These are phyloP conservation scores for Heliocybe sulcata DNA, from an alignment of 1,284 basidiomycete genomes.

Conservation along the genomic window DNA sequence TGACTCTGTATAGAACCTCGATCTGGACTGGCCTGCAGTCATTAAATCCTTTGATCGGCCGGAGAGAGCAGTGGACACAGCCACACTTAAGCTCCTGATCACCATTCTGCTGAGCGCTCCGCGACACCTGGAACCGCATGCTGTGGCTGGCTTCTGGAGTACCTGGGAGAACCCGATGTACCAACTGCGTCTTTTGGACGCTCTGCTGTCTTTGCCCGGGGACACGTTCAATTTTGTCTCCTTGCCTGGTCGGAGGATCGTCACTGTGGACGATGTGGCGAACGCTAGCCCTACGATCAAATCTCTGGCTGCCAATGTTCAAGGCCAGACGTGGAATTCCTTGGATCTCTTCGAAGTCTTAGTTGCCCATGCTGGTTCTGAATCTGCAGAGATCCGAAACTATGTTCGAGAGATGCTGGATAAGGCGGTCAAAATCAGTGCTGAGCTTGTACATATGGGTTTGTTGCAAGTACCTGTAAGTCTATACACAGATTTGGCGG, in stretches of 20 bases:
- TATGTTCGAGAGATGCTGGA: constrained; percentile 87
- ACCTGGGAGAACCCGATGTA: constrained; percentile 82
- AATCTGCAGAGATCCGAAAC: constrained; percentile 61
- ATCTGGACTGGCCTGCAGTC: constrained; percentile 73
- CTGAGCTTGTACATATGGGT: constrained; percentile 93
- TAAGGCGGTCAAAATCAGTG: constrained; percentile 87
- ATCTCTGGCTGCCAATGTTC: constrained; percentile 77
- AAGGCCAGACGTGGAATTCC: constrained; percentile 92
- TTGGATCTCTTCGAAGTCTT: constrained; percentile 89
- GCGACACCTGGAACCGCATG: constrained; percentile 63
- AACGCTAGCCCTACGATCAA: constrained; percentile 83
- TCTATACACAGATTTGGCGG: constrained; percentile 10
- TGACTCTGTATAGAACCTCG: constrained; percentile 37
- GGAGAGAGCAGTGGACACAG: constrained; percentile 77
- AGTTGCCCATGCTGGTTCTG: constrained; percentile 67
- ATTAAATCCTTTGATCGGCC: constrained; percentile 75
- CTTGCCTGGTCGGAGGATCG: constrained; percentile 73
- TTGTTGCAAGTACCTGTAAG: constrained; percentile 84
- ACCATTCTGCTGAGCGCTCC: constrained; percentile 71
- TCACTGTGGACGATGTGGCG: constrained; percentile 82
- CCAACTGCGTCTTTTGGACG: constrained; percentile 84
- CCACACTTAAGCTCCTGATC: constrained; percentile 75
- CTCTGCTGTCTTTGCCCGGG: constrained; percentile 79
- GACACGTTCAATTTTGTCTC: constrained; percentile 91
- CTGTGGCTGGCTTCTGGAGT: constrained; percentile 77